These are phyloP conservation scores for Pythium grandisporangium DNA, from an alignment of 352 stramenopile species.

Conservation along the genomic window DNA sequence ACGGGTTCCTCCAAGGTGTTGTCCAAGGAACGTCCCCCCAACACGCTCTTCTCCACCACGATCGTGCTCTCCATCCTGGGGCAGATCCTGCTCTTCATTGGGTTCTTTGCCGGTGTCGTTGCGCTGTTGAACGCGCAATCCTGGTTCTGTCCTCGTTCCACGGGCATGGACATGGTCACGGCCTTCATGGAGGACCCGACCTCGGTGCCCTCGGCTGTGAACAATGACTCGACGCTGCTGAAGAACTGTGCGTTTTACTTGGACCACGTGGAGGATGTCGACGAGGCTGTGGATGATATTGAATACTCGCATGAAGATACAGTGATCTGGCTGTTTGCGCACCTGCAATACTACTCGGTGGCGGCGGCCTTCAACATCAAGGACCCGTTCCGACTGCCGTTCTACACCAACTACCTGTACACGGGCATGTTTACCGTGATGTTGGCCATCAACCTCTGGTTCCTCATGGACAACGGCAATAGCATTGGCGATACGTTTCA, in stretches of 20 bases:
- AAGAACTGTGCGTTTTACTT: slow-evolving; percentile 23
- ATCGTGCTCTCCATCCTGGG: slow-evolving; percentile 41
- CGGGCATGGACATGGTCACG: slow-evolving; percentile 14
- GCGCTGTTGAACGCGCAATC: slow-evolving; percentile 12
- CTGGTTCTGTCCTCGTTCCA: slow-evolving; percentile 39
- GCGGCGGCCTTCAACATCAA: slow-evolving; percentile 47
- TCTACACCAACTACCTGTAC: slow-evolving; percentile 39
- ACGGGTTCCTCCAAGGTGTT: slow-evolving; percentile 22
- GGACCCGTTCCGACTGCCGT: slow-evolving; percentile 33
- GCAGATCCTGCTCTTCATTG: slow-evolving; percentile 35
- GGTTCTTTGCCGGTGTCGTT: slow-evolving; percentile 31
- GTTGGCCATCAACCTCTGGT: slow-evolving; percentile 35
- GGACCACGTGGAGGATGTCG: slow-evolving; percentile 9
- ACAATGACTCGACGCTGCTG: background rate
- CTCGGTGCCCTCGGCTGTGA: background rate
- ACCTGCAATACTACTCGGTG: slow-evolving; percentile 41
- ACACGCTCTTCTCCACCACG: slow-evolving; percentile 37
- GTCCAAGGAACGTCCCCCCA: slow-evolving; percentile 21
- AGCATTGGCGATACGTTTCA: slow-evolving; percentile 33
- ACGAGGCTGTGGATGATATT: slow-evolving; percentile 20
- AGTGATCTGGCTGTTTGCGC: slow-evolving; percentile 45
- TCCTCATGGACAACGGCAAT: slow-evolving; percentile 28
- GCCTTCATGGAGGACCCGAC: slow-evolving; percentile 10
- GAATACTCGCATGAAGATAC: slow-evolving; percentile 36
- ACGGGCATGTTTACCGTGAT: slow-evolving; percentile 14